Evolutionary conservation across 768 basidiomycete species (phyloP).

Genomic region (Dioszegia hungarica): DNA sequence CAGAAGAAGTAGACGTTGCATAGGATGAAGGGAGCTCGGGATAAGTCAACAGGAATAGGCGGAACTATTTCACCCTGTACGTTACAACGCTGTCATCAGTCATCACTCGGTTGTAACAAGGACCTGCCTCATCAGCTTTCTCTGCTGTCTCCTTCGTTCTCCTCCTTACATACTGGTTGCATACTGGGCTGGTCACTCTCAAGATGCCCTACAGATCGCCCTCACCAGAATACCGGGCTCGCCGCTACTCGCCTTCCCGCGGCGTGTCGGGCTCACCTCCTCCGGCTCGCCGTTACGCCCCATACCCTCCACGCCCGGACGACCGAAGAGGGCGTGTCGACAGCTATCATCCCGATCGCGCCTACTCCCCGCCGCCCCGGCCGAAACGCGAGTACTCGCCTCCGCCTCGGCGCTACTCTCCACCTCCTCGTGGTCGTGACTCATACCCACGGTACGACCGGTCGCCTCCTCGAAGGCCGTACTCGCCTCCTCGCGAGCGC

Average conservation of each 20-base stretch:
- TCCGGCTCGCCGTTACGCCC: not conserved
- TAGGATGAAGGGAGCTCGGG: no score
- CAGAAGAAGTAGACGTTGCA: no score
- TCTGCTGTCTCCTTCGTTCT: no score
- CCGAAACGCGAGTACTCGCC: constrained; percentile 3
- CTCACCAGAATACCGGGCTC: constrained; percentile 23
- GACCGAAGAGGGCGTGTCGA: not conserved
- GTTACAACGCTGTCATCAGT: no score
- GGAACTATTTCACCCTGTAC: no score
- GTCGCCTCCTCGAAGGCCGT: not conserved
- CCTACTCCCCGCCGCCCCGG: constrained; percentile 7
- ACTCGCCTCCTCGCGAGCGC: constrained; percentile 8
- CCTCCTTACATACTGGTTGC: no score
- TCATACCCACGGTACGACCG: not conserved
- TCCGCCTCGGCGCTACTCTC: constrained; percentile 14
- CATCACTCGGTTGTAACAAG: no score
- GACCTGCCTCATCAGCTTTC: no score
- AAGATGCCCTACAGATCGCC: no score
- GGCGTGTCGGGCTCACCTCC: not conserved
- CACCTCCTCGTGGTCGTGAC: not conserved
- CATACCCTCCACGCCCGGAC: not conserved
- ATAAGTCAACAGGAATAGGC: no score
- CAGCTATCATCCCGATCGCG: not conserved
- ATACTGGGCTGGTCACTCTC: not conserved
- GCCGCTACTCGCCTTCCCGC: constrained; percentile 38